Conservation (phyloP, 768 basidiomycete species). For the Leucocoprinus leucothites region DNA sequence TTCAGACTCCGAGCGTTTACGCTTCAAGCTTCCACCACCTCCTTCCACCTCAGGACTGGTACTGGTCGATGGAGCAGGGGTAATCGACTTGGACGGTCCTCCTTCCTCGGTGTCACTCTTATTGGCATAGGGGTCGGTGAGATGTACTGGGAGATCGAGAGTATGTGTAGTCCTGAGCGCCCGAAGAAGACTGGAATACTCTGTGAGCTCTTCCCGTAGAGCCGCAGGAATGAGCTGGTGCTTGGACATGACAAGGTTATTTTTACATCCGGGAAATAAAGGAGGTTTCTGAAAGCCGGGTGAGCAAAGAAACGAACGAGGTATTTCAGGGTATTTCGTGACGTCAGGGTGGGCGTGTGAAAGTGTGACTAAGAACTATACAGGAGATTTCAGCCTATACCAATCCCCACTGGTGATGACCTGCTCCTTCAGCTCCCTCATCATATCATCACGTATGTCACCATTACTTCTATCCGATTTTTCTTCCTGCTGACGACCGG, state of each 20-base stretch:
- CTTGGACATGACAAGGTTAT: conserved; percentile 7
- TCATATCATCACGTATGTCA: conserved; percentile 30
- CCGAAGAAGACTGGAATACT: conserved; percentile 15
- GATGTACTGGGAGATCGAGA: conserved; percentile 7
- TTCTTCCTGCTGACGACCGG: not conserved
- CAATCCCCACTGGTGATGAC: conserved; percentile 8
- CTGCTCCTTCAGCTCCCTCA: conserved; percentile 24
- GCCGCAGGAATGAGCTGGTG: conserved; percentile 2
- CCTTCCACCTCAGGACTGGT: not conserved
- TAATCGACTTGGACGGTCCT: not conserved
- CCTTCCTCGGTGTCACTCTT: not conserved
- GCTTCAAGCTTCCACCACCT: not conserved
- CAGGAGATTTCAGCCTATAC: conserved; percentile 25
- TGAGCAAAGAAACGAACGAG: no score
- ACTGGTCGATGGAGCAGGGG: not conserved
- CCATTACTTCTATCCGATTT: not conserved
- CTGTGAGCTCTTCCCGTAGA: conserved; percentile 13
- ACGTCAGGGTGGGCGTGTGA: conserved; percentile 22
- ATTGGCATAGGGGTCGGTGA: not conserved
- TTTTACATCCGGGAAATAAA: not conserved
- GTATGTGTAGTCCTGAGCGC: conserved; percentile 11
- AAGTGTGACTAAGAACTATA: conserved; percentile 41
- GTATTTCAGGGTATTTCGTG: not conserved
- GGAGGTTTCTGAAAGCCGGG: not conserved
- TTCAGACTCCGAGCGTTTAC: conserved; percentile 20